These are phyloP conservation scores for Periconia sp. DNA, from an alignment of 2,329 filamentous ascomycete genomes.

Conservation along the genomic window DNA sequence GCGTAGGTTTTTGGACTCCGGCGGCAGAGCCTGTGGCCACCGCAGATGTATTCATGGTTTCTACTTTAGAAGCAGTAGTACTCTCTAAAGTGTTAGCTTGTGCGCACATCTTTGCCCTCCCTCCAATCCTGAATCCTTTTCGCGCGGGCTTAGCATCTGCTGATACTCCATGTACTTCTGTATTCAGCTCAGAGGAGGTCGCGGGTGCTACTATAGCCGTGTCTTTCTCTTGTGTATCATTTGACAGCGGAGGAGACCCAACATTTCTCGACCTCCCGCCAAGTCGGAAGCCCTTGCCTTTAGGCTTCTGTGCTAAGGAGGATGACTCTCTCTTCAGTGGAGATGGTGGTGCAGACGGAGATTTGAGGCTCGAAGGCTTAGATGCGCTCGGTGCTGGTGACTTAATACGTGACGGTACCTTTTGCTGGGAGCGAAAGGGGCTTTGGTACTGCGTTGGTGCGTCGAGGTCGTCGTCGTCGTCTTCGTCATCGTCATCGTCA, in stretches of 20 bases:
- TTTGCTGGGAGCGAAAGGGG: conserved; percentile 5
- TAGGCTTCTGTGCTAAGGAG: conserved; percentile 18
- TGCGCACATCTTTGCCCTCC: conserved; percentile 24
- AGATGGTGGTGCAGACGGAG: not conserved
- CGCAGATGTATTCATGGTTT: conserved; percentile 8
- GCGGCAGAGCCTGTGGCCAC: conserved; percentile 15
- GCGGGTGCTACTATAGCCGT: no score
- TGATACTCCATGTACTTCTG: conserved; percentile 8
- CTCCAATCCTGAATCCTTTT: conserved; percentile 40
- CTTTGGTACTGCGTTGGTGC: conserved; percentile 28
- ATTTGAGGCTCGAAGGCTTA: not conserved
- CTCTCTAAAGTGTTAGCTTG: conserved; percentile 11
- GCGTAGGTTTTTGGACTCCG: conserved; percentile 16
- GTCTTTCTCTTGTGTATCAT: conserved; percentile 1
- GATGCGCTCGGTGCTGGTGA: conserved; percentile 11
- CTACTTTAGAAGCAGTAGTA: conserved; percentile 1
- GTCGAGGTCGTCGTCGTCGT: conserved; percentile 51
- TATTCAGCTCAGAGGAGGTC: conserved; percentile 2
- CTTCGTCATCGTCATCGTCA: conserved; percentile 39
- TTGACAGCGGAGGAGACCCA: conserved; percentile 7
- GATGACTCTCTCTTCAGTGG: conserved; percentile 5
- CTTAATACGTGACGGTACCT: conserved; percentile 2
- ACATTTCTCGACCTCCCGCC: conserved; percentile 30
- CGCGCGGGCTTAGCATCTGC: conserved; percentile 15
- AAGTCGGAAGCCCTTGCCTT: conserved; percentile 33